Evolutionary conservation across 208 protist genomes (phyloP).

Genomic region (Wallacemonas sp.): DNA sequence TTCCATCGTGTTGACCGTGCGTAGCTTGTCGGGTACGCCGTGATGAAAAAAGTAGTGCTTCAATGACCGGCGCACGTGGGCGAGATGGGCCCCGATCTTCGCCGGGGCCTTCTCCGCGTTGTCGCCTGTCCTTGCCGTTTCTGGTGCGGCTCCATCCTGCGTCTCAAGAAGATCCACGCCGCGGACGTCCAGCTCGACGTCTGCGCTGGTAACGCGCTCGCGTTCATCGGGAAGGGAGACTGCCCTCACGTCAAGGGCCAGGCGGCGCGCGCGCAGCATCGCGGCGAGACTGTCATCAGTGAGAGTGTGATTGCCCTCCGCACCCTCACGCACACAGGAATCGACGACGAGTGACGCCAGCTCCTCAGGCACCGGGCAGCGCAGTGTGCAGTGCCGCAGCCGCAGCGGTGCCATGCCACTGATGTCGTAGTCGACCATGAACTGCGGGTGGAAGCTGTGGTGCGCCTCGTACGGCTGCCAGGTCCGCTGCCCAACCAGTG

Average conservation of each 20-base stretch:
- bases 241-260: not conserved
- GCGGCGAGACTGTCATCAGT: not conserved
- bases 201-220: not conserved
- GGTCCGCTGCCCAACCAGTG: slow-evolving; percentile 40
- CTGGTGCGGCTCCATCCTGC: not conserved
- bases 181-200: slow-evolving; percentile 25
- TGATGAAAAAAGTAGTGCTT: slow-evolving; percentile 55
- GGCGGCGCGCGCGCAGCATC: not conserved
- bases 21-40: slow-evolving; percentile 56
- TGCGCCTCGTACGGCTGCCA: slow-evolving; percentile 77
- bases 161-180: not conserved
- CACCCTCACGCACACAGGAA: no score
- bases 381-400: slow-evolving; percentile 28
- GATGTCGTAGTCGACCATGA: slow-evolving; percentile 71
- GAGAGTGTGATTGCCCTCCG: no score
- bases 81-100: slow-evolving; percentile 44
- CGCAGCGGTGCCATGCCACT: slow-evolving; percentile 58
- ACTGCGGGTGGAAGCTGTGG: slow-evolving; percentile 66
- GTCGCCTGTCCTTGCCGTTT: not conserved
- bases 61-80: slow-evolving; percentile 43
- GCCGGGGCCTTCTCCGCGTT: not conserved
- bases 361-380: slow-evolving; percentile 8
- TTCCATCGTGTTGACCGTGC: slow-evolving; percentile 41
- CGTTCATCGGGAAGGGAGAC: slow-evolving; percentile 12
- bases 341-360: not conserved